Evolutionary conservation across 1,284 basidiomycete species (phyloP), one percentile per base, ranked within the genome.

Genomic region (Peniophora sp.): DNA sequence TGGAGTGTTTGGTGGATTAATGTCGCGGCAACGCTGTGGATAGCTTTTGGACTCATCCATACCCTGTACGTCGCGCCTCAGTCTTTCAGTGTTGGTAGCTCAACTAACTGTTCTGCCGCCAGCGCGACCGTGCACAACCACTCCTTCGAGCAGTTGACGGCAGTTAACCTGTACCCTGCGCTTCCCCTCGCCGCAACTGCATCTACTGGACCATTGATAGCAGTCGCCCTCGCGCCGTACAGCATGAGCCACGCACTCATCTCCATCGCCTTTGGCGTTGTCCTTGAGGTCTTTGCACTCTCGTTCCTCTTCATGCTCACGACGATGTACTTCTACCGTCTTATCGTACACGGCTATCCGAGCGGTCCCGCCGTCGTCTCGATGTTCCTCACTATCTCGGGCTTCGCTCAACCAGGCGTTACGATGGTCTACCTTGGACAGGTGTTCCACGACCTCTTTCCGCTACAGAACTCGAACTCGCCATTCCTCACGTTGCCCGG

Each of bases 1-100:
- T 86, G 86, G 79, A 75, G 62, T 1, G 60, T 88, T 10, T 92
- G 89, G 89, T 91, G 87, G 89, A 55, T 83, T 36, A 78, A 86
- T 55, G 71, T 80, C 2, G 64, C 72, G 1, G 58, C 86, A 19
- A 79, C 86, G 1, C 61, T 83, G 6, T 22, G 77, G 20, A 81
- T 81, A 53, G 81, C 78, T 55, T 79, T 85, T 63, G 79, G 81
- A 9, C 70, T 84, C 52, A 65, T 87, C 3, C 83, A 87, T 58
- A 63, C 79, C 45, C 87, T 89, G 82, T 83, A 50, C 39, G 76
- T 68, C 22, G 20, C 51, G 49, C 51, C 20, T 1, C 45, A 9
- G 35, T 17, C 32, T 27, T n/a, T 5, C 27, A 12, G 27, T 32
- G 27, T 12, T 12, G 27, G 27, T 6, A 32, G 12, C n/a, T 39